Conservation (phyloP, 345 rosid species). For the Mercurialis annua region DNA sequence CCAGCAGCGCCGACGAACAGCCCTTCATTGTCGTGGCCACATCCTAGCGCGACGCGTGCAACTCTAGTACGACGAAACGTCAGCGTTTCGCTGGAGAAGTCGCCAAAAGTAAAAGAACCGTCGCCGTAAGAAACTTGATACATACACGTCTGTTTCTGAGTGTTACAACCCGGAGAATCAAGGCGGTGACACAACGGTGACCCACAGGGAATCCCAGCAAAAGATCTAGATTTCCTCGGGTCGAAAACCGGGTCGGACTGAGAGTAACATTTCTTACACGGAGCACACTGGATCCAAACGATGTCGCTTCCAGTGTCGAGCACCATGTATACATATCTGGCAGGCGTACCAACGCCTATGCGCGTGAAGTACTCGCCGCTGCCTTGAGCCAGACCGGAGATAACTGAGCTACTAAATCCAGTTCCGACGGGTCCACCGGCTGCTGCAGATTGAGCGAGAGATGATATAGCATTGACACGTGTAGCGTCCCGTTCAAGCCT, state of each 20-base stretch:
- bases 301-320: slow-evolving; percentile 94
- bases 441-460: slow-evolving; percentile 31
- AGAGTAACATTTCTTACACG: slow-evolving; percentile 80
- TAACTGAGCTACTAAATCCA: slow-evolving; percentile 38
- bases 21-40: slow-evolving; percentile 95
- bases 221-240: slow-evolving; percentile 70
- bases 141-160: slow-evolving; percentile 50
- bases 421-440: neutral
- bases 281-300: slow-evolving; percentile 94
- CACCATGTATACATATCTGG: slow-evolving; percentile 76
- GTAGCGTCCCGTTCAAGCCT: slow-evolving; percentile 69
- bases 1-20: slow-evolving; percentile 94
- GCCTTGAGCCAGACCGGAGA: slow-evolving; percentile 89
- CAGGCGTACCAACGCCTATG: slow-evolving; percentile 85
- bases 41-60: slow-evolving; percentile 68
- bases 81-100: slow-evolving; percentile 81
- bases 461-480: slow-evolving; percentile 46
- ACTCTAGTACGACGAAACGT: slow-evolving; percentile 68
- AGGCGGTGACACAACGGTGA: slow-evolving; percentile 33
- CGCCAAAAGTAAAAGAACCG: slow-evolving; percentile 85
- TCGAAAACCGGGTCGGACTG: slow-evolving; percentile 84
- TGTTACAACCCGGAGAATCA: slow-evolving; percentile 34
- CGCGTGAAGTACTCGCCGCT: slow-evolving; percentile 99
- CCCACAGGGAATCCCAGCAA: slow-evolving; percentile 50
- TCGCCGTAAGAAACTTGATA: slow-evolving; percentile 94